Conservation (phyloP, 73 alveolate species). For the Blepharisma stoltei region DNA sequence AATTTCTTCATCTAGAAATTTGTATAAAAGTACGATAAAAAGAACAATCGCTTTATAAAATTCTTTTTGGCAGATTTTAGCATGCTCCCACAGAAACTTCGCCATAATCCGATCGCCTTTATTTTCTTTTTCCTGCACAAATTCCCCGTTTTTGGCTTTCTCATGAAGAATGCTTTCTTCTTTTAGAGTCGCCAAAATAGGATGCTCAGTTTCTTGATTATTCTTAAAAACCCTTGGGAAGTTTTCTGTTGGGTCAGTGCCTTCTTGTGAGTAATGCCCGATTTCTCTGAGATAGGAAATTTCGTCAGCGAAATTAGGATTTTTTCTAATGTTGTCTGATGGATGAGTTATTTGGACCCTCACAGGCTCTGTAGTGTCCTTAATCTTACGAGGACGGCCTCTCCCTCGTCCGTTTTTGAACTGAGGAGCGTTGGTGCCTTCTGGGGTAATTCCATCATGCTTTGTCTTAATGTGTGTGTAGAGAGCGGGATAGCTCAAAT, state of each 20-base stretch:
- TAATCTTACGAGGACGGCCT: conserved; percentile 90
- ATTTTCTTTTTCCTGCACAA: conserved; percentile 10
- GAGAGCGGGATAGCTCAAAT: conserved; percentile 96
- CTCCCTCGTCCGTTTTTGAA: conserved; percentile 89
- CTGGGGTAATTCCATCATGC: conserved; percentile 81
- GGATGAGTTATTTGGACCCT: neutral
- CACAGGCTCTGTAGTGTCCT: conserved; percentile 30
- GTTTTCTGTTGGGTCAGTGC: conserved; percentile 20
- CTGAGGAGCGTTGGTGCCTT: conserved; percentile 90
- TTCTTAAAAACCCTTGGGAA: conserved; percentile 18
- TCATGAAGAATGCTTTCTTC: conserved; percentile 1
- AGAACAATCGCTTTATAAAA: neutral
- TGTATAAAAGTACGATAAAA: neutral
- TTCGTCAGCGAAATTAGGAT: conserved; percentile 31
- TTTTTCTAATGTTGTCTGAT: conserved; percentile 16
- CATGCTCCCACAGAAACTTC: conserved; percentile 24
- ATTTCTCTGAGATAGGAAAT: conserved; percentile 12
- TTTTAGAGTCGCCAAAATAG: neutral
- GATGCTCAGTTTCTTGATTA: conserved; percentile 29
- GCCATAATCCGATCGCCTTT: conserved; percentile 3
- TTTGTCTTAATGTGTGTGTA: conserved; percentile 97
- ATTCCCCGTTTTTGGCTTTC: conserved; percentile 17
- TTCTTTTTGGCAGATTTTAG: conserved; percentile 3
- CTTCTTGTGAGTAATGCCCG: conserved; percentile 26
- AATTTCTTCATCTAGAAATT: conserved; percentile 4